These are phyloP conservation scores for Heterococcus sp. DNA, from an alignment of 108 stramenopile genomes.

Conservation along the genomic window DNA sequence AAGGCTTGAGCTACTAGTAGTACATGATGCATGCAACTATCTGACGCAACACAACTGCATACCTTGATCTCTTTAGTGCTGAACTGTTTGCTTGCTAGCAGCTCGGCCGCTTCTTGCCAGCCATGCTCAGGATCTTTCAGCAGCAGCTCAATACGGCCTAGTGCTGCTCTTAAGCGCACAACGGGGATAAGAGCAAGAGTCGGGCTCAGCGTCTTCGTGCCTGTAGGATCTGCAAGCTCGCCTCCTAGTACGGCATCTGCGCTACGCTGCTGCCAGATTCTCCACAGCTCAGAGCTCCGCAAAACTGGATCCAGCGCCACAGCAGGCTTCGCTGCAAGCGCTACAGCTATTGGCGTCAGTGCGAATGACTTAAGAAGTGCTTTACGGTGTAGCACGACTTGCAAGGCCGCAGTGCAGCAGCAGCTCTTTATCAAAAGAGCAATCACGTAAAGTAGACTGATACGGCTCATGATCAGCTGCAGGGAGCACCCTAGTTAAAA, in stretches of 20 bases:
- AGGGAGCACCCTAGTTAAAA: too few relatives aligned
- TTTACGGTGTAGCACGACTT: background rate
- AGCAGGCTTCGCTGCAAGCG: background rate
- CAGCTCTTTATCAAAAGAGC: background rate
- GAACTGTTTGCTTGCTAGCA: background rate
- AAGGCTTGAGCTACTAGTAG: too few relatives aligned
- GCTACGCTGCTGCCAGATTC: background rate
- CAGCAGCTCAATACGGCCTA: background rate
- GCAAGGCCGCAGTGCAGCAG: background rate
- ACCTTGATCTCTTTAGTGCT: background rate
- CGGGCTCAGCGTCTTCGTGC: background rate
- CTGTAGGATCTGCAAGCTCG: background rate
- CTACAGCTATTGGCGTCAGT: background rate
- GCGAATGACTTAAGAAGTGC: background rate
- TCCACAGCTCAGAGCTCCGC: background rate
- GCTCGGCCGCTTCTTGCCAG: background rate
- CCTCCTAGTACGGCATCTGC: background rate
- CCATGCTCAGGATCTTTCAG: background rate
- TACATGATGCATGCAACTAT: too few relatives aligned
- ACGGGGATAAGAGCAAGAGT: background rate
- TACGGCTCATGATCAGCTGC: too few relatives aligned
- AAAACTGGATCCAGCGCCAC: background rate
- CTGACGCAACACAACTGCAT: too few relatives aligned
- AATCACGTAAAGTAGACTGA: background rate
- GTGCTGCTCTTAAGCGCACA: background rate